A percentile compares a stretch with the other conserved stretches of the same genome.
Conservation (phyloP, 768 basidiomycete species). For the Boletus vinaceobasis region DNA sequence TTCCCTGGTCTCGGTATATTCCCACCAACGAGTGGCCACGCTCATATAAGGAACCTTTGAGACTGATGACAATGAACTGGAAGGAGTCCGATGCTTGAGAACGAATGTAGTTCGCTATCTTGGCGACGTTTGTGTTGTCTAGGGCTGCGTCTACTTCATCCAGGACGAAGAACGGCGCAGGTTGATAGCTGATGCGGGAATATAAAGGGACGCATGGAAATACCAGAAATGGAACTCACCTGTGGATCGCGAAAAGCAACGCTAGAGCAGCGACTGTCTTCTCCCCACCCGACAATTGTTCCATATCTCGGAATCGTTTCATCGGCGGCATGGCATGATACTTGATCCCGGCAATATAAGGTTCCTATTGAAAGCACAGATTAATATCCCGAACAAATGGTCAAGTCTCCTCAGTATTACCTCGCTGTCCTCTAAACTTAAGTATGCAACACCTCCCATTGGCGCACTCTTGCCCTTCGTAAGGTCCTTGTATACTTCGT, state of each 20-base stretch:
- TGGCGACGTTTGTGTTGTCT: slow-evolving; percentile 98
- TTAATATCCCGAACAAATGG: neutral
- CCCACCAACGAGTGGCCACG: slow-evolving; percentile 88
- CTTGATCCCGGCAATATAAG: slow-evolving; percentile 86
- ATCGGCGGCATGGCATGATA: slow-evolving; percentile 99
- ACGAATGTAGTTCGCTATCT: slow-evolving; percentile 91
- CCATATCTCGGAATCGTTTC: slow-evolving; percentile 99
- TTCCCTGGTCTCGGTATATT: slow-evolving; percentile 90
- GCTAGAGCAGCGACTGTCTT: slow-evolving; percentile 99
- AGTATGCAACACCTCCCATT: slow-evolving; percentile 95
- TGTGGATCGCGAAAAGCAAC: slow-evolving; percentile 94
- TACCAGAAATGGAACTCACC: slow-evolving; percentile 40
- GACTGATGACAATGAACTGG: slow-evolving; percentile 96
- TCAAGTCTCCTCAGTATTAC: slow-evolving; percentile 44
- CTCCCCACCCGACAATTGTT: slow-evolving; percentile 96
- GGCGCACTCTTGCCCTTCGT: slow-evolving; percentile 94
- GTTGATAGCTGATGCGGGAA: slow-evolving; percentile 69
- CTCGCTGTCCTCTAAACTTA: slow-evolving; percentile 94
- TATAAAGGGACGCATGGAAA: neutral
- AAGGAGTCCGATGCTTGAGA: slow-evolving; percentile 78
- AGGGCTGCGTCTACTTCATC: slow-evolving; percentile 98
- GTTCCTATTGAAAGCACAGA: slow-evolving; percentile 50
- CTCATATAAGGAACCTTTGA: slow-evolving; percentile 92
- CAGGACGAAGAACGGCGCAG: slow-evolving; percentile 96
- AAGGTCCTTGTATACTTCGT: slow-evolving; percentile 94